Conservation (phyloP, 345 rosid genomes). For the Brassica cretica region DNA sequence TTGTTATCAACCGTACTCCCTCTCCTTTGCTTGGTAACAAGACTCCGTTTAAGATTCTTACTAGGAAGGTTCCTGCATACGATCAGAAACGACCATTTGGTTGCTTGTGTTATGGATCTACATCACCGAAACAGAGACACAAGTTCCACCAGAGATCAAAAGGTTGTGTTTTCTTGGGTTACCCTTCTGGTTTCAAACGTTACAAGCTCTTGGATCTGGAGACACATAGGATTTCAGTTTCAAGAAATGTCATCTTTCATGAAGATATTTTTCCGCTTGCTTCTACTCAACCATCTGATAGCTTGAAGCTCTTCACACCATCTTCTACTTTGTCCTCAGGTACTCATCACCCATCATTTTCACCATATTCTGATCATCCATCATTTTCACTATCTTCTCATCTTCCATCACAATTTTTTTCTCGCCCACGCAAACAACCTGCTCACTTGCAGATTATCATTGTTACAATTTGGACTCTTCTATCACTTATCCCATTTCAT, state of each 20-base stretch:
- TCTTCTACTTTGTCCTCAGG: not conserved
- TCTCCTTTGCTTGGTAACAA: not conserved
- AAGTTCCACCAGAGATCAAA: not conserved
- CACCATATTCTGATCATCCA: not conserved
- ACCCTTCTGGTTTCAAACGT: not conserved
- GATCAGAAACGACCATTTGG: not conserved
- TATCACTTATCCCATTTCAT: not conserved
- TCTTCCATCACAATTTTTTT: not conserved
- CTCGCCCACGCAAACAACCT: not conserved
- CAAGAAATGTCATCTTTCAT: not conserved
- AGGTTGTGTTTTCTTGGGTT: not conserved
- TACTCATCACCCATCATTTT: rapidly evolving
- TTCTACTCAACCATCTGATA: not conserved
- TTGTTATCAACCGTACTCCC: not conserved
- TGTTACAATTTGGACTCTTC: not conserved
- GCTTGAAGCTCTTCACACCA: not conserved
- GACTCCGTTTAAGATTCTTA: not conserved
- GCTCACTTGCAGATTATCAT: not conserved
- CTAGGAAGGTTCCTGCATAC: not conserved
- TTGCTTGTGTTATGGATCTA: not conserved
- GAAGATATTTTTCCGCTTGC: not conserved
- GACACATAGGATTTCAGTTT: not conserved
- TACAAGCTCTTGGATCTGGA: not conserved
- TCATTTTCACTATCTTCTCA: not conserved
- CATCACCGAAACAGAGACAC: not conserved